Percentiles rank a stretch among this genome's conserved stretches.
Evolutionary conservation across 164 flowering plant genomes (phyloP).

Genomic region (Stephania japonica): DNA sequence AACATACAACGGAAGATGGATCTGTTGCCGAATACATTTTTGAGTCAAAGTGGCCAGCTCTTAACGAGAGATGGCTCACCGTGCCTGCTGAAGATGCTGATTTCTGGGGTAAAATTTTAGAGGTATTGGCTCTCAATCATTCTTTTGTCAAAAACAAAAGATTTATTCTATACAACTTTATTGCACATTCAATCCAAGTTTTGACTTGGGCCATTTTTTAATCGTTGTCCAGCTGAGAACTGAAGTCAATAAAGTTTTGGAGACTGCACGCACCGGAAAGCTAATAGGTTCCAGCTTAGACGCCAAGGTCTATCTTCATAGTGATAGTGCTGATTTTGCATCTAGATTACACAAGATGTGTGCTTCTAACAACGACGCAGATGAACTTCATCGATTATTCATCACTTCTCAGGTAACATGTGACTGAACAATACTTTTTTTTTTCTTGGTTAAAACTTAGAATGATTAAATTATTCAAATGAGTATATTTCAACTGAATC

Average conservation of each 20-base stretch:
- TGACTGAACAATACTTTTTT: too few relatives aligned
- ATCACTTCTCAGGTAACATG: slow-evolving; percentile 82
- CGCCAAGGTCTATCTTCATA: slow-evolving; percentile 73
- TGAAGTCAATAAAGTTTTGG: slow-evolving; percentile 87
- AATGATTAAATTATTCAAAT: too few relatives aligned
- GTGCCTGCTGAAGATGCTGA: slow-evolving; percentile 56
- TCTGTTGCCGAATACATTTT: slow-evolving; percentile 68
- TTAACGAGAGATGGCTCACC: slow-evolving; percentile 55
- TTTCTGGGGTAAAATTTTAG: slow-evolving; percentile 75
- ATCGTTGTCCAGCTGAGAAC: slow-evolving; percentile 63
- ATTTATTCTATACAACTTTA: background rate
- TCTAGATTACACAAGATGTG: slow-evolving; percentile 52
- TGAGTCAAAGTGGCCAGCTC: slow-evolving; percentile 80
- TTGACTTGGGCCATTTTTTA: background rate
- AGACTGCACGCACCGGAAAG: slow-evolving; percentile 70
- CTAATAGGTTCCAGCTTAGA: slow-evolving; percentile 92
- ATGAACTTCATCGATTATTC: slow-evolving; percentile 72
- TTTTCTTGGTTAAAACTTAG: too few relatives aligned
- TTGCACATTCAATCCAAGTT: background rate
- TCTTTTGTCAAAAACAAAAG: background rate
- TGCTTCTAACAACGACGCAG: slow-evolving; percentile 60
- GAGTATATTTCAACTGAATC: too few relatives aligned
- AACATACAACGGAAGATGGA: slow-evolving; percentile 47
- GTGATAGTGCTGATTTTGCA: slow-evolving; percentile 42
- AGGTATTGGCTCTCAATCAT: slow-evolving; percentile 41